Base-by-base conservation (phyloP, 176 grass and related monocot species). In the Zoysia japonica region DNA sequence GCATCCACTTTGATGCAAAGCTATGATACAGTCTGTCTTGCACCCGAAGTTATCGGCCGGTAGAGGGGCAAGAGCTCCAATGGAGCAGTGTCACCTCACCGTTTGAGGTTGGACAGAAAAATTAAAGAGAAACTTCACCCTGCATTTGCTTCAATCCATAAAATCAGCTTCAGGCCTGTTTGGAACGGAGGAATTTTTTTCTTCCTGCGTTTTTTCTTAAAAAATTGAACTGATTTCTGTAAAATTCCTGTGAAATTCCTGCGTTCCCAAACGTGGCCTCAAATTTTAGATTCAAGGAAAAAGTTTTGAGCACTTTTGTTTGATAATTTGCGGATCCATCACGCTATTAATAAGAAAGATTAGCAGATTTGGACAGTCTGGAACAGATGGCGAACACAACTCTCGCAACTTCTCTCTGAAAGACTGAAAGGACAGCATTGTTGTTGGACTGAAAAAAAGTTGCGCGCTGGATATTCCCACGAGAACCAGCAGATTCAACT, bases 21-120 rank as follows among this genome's bases (percentile, higher is more conserved):
- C 55, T 55, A 55, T 19, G 47, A 42, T 67, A 49, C 20, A 47
- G 76, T 80, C 42, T 80, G 55, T 88, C 87, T 88, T 88, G 69
- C 47, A 71, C 67, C 43, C 73, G 81, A 88, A 88, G 87, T 53
- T 88, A 84, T 84, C 81, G 71, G 40, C 74, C 12, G 10, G 42
- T 39, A 45, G 51, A 65, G 46, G 19, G 55, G 65, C 78, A 65
- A 14, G 42, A 41, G 8, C 42, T 5, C 85, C 74, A 72, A 46
- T 59, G 41, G 81, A 67, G 28, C 64, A 10, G 45, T 13, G 70
- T 69, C 74, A 53, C 50, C 52, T 74, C 47, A 39, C 35, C 20
- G 44, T 36, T 28, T 70, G 50, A 46, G 50, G 57, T 20, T 51
- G 56, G 63, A 67, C 7, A 28, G 17, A 36, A 51, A 68, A 10